Conservation (phyloP, 2,329 filamentous ascomycete species). For the Fusarium fujikuroi region DNA sequence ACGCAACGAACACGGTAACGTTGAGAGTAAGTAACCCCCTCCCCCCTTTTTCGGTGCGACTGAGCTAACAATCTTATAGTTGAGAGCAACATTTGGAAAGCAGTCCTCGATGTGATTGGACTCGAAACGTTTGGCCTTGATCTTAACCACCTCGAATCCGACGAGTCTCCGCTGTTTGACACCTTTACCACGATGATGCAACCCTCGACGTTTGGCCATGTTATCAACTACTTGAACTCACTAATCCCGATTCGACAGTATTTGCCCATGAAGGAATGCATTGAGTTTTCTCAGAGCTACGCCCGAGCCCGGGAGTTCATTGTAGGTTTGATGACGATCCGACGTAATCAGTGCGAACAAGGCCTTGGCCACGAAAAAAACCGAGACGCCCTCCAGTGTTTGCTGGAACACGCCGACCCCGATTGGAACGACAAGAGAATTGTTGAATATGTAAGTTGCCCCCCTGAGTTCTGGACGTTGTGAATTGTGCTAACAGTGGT, state of each 20-base stretch:
- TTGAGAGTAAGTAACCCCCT: conserved; percentile 27
- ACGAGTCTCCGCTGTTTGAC: conserved; percentile 41
- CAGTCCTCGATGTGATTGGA: conserved; percentile 51
- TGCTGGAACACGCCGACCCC: conserved; percentile 47
- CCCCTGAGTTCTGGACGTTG: neutral
- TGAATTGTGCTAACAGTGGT: conserved; percentile 42
- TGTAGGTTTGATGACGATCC: conserved; percentile 24
- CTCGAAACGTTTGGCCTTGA: conserved; percentile 50
- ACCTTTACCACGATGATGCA: conserved; percentile 42
- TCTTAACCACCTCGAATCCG: conserved; percentile 47
- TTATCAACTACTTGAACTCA: conserved; percentile 49
- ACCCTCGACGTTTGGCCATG: conserved; percentile 37
- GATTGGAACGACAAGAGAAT: conserved; percentile 44
- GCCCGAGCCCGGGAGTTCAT: conserved; percentile 47
- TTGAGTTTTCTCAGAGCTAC: conserved; percentile 49
- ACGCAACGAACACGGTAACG: conserved; percentile 15
- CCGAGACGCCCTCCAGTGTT: conserved; percentile 47
- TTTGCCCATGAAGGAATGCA: conserved; percentile 50
- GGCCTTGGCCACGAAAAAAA: neutral
- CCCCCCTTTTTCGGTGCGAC: neutral
- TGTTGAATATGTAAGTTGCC: conserved; percentile 41
- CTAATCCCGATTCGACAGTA: conserved; percentile 51
- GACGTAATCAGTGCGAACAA: conserved; percentile 2
- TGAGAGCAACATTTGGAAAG: conserved; percentile 46
- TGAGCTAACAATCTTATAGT: conserved; percentile 24